Conservation (phyloP, 2,329 filamentous ascomycete species). For the Cryphonectria naterciae region DNA sequence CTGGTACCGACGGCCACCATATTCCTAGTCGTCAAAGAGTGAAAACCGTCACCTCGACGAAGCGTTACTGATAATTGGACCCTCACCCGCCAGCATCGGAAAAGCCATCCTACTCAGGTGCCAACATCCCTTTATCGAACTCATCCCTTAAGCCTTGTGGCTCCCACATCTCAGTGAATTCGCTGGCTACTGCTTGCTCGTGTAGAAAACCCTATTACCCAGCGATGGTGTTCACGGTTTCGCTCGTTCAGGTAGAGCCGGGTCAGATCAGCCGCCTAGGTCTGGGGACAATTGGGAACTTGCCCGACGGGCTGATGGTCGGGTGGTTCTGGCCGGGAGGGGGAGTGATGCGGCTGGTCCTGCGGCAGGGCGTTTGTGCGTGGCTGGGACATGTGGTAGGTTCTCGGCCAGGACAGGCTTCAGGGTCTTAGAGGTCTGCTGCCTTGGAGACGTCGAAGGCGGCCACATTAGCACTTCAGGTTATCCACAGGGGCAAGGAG, state of each 20-base stretch:
- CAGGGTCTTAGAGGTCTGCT: slow-evolving; percentile 41
- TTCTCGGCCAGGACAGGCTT: slow-evolving; percentile 43
- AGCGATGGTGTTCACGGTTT: slow-evolving; percentile 61
- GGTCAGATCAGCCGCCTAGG: slow-evolving; percentile 64
- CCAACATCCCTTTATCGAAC: slow-evolving; percentile 3
- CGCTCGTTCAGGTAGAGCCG: slow-evolving; percentile 60
- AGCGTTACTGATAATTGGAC: slow-evolving; percentile 59
- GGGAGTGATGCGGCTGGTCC: slow-evolving; percentile 60
- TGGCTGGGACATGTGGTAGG: slow-evolving; percentile 45
- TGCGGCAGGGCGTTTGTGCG: slow-evolving; percentile 52
- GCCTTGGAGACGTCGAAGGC: slow-evolving; percentile 46
- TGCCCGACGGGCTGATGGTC: slow-evolving; percentile 66
- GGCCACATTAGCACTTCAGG: slow-evolving; percentile 47
- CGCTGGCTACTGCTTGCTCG: slow-evolving; percentile 42
- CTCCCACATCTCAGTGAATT: slow-evolving; percentile 52
- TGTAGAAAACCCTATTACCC: slow-evolving; percentile 63
- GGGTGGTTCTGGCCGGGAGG: slow-evolving; percentile 48
- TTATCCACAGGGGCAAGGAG: slow-evolving; percentile 28
- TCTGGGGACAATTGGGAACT: slow-evolving; percentile 68
- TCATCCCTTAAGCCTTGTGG: slow-evolving; percentile 53
- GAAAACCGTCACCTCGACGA: no score
- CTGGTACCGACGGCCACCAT: slow-evolving; percentile 65
- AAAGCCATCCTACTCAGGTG: not conserved
- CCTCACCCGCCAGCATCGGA: slow-evolving; percentile 53
- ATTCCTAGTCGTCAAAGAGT: slow-evolving; percentile 62